Conservation (phyloP, 2,329 filamentous ascomycete species). For the Phialophora expanda region DNA sequence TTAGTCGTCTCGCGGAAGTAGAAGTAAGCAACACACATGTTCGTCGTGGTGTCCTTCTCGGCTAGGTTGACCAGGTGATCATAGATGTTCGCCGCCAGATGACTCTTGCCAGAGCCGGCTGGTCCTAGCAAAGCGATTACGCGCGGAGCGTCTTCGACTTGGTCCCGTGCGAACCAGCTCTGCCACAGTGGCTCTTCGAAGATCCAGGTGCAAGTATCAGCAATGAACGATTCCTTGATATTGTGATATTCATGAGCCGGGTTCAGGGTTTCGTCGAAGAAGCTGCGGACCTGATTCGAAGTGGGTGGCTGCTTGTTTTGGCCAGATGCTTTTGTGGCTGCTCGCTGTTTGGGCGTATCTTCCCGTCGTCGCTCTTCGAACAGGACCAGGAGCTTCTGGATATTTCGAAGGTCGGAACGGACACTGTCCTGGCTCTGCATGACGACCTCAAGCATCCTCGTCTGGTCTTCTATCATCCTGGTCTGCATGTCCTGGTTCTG, state of each 20-base stretch:
- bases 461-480: constrained; percentile 14
- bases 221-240: constrained; percentile 12
- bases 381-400: constrained; percentile 13
- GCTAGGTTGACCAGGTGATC: constrained; percentile 11
- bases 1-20: constrained; percentile 16
- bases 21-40: constrained; percentile 14
- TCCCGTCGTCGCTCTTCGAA: constrained; percentile 15
- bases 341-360: constrained; percentile 4
- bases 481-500: constrained; percentile 21
- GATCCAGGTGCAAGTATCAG: constrained; percentile 15
- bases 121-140: background rate
- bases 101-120: constrained; percentile 13
- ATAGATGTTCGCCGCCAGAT: constrained; percentile 8
- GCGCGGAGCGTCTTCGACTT: background rate
- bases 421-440: constrained; percentile 14
- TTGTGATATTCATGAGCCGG: constrained; percentile 12
- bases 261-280: constrained; percentile 10
- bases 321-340: background rate
- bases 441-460: constrained; percentile 10
- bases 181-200: constrained; percentile 15
- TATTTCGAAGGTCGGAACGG: constrained; percentile 7
- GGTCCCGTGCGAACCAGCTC: constrained; percentile 10
- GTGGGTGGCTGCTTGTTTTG: constrained; percentile 16
- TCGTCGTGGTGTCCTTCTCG: constrained; percentile 6
- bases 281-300: constrained; percentile 15